Evolutionary conservation across 192 early-diverging fungal genomes (phyloP).

Genomic region (Coemansia sp.): DNA sequence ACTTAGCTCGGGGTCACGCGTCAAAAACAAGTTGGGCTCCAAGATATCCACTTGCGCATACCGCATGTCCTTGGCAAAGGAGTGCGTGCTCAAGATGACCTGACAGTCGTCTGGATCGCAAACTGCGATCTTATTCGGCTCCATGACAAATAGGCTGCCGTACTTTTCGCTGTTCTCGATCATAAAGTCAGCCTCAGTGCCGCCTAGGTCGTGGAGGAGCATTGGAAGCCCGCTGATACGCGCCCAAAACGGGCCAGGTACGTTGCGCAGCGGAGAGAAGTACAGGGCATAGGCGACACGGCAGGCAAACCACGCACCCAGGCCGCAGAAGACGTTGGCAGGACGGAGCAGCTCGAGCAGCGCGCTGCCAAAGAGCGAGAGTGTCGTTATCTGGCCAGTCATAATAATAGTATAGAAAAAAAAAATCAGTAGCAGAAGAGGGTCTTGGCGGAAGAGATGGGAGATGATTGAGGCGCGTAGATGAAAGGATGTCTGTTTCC

Average conservation of each 20-base stretch:
- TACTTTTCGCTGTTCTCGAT: constrained; percentile 30
- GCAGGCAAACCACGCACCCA: constrained; percentile 30
- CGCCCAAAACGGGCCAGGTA: constrained; percentile 40
- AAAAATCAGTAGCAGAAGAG: not conserved
- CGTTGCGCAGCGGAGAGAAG: constrained; percentile 43
- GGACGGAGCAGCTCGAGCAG: constrained; percentile 20
- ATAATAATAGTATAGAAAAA: constrained; percentile 4
- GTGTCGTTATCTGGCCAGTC: constrained; percentile 14
- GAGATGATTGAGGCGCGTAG: not conserved
- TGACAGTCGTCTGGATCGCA: constrained; percentile 37
- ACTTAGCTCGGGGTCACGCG: constrained; percentile 41
- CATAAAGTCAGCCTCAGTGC: constrained; percentile 44
- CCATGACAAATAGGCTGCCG: constrained; percentile 44
- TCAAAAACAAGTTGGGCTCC: constrained; percentile 42
- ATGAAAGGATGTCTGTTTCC: not conserved
- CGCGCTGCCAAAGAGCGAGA: not conserved
- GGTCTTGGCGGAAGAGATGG: not conserved
- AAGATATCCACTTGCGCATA: constrained; percentile 39
- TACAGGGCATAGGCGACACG: constrained; percentile 33
- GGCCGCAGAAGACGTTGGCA: constrained; percentile 20
- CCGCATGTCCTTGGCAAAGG: constrained; percentile 33
- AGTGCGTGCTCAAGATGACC: constrained; percentile 35
- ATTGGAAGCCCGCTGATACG: constrained; percentile 39
- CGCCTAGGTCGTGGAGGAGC: constrained; percentile 28
- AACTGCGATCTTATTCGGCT: constrained; percentile 26